Evolutionary conservation across 1,284 basidiomycete genomes (phyloP), one percentile per base, ranked within the genome.

Genomic region (Tilletiopsis washingtonensis): DNA sequence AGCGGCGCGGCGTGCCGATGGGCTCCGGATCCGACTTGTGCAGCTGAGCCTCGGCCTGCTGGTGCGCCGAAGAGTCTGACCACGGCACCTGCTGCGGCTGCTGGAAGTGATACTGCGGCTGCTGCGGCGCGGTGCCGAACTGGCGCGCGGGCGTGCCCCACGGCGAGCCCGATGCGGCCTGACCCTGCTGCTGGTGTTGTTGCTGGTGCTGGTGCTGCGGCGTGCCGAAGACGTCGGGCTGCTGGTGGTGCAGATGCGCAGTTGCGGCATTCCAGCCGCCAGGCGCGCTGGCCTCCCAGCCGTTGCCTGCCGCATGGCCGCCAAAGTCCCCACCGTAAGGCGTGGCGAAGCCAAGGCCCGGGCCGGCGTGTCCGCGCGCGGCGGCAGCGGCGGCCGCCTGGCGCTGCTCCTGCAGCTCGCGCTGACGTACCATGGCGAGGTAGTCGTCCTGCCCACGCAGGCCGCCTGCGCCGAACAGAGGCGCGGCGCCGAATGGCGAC

Each of bases 401-500:
- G 41, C 56, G 53, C 42, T 64, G 62, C 32, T 65, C 60, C 26
- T 62, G 56, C 43, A 65, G 6, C 43, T 65, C 62, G 19, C 62
- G 55, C 42, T 65, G 60, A 17, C 62, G 56, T 24, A 62, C 43
- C 21, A 62, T 49, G 14, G 53, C 51, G 15, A 62, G 48, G 45
- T 61, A 49, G 15, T 62, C 62, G 17, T 65, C 62, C 37, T 59
- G 62, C 23, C 50, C 54, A n/a, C 57, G 60, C 25, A 60, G 37
- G 17, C 53, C 42, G 5, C 54, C 49, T 5, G 47, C 48, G 15
- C 41, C 50, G 7, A 49, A 49, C 20, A 56, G 52, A 34, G 55
- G 53, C 5, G 51, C 49, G 4, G 47, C 48, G 19, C 44, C 58
- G 29, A 63, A 63, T 2, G 61, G 61, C 26, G 61, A 63, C 15